These are phyloP conservation scores for Cordyceps militaris DNA, from an alignment of 2,329 filamentous ascomycete species.

Conservation along the genomic window DNA sequence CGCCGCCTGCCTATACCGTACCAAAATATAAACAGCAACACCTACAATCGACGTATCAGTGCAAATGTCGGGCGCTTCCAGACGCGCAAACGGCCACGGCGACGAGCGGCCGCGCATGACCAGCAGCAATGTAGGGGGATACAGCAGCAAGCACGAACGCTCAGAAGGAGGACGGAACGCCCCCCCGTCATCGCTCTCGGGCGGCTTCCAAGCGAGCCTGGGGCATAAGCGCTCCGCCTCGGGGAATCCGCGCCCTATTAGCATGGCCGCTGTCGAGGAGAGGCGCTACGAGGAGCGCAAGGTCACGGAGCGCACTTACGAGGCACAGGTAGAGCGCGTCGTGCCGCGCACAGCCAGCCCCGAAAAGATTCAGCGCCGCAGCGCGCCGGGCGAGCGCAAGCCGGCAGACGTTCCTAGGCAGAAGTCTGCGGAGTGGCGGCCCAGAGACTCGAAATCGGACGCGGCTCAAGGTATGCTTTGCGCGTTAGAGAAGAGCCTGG, in stretches of 20 bases:
- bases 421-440: conserved; percentile 38
- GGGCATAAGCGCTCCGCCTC: conserved; percentile 53
- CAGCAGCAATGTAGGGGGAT: conserved; percentile 25
- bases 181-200: conserved; percentile 27
- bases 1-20: neutral
- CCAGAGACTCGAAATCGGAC: conserved; percentile 40
- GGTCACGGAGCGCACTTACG: conserved; percentile 46
- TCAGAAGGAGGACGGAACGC: conserved; percentile 23
- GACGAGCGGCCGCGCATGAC: conserved; percentile 31
- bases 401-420: conserved; percentile 31
- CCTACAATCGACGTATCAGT: no score
- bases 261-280: conserved; percentile 37
- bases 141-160: conserved; percentile 24
- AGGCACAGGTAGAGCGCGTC: conserved; percentile 57
- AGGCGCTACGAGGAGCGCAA: conserved; percentile 45
- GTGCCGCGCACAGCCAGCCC: conserved; percentile 54
- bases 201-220: conserved; percentile 30
- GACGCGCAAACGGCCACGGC: conserved; percentile 35
- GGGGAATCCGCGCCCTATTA: conserved; percentile 45
- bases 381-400: conserved; percentile 31
- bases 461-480: conserved; percentile 40
- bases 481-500: conserved; percentile 12
- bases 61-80: conserved; percentile 32
- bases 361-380: conserved; percentile 42
- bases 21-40: neutral